A percentile compares a stretch with the other conserved stretches of the same genome.
Evolutionary conservation across 345 rosid species (phyloP).

Genomic region (Salix exigua): DNA sequence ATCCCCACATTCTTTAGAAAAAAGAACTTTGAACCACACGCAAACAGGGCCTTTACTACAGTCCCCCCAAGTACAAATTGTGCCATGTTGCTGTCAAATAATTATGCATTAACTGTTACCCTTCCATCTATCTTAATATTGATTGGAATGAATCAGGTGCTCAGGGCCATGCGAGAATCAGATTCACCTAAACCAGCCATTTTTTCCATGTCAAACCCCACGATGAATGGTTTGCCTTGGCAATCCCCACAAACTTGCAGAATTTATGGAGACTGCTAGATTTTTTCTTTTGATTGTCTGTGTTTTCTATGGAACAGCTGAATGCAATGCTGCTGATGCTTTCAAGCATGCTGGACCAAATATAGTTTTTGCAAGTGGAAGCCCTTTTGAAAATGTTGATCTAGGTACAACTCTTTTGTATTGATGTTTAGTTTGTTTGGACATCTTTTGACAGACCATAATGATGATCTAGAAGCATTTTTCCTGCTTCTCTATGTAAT

Average conservation of each 20-base stretch:
- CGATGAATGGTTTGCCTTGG: slow-evolving; percentile 68
- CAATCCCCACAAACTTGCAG: not conserved
- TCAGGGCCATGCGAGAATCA: slow-evolving; percentile 81
- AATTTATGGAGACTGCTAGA: slow-evolving; percentile 7
- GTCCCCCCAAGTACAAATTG: not conserved
- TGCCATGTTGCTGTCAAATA: not conserved
- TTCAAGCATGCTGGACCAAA: slow-evolving; percentile 89
- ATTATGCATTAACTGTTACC: not conserved
- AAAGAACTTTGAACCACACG: not conserved
- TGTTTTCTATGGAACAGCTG: slow-evolving; percentile 52
- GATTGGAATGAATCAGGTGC: slow-evolving; percentile 57
- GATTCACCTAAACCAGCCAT: slow-evolving; percentile 83
- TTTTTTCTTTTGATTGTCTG: slow-evolving; percentile 19
- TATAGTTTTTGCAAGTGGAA: slow-evolving; percentile 93
- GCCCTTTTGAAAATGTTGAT: slow-evolving; percentile 83
- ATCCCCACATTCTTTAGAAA: not conserved
- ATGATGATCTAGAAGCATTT: not conserved
- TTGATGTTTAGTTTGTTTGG: slow-evolving; percentile 9
- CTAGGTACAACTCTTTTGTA: slow-evolving; percentile 51
- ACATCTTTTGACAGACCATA: slow-evolving; percentile 8
- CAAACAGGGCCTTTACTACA: not conserved
- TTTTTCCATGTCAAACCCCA: slow-evolving; percentile 98
- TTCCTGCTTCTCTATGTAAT: not conserved
- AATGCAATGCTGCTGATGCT: slow-evolving; percentile 93
- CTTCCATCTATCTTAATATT: slow-evolving; percentile 2